Evolutionary conservation across 768 basidiomycete species (phyloP).

Genomic region (Mycena indigotica): DNA sequence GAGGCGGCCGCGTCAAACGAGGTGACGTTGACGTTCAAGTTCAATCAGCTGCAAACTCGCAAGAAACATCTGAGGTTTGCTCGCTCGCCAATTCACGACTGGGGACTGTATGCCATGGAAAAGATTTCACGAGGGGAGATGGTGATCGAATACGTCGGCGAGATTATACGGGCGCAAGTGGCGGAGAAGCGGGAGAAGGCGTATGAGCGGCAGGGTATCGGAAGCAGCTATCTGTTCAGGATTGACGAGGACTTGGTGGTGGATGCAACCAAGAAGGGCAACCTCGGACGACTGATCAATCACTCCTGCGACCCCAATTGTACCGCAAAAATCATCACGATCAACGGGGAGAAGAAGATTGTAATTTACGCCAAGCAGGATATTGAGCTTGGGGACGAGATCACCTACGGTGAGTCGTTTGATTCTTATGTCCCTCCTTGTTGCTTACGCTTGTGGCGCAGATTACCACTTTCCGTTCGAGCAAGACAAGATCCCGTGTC

Average conservation of each 20-base stretch:
- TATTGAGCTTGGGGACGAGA: constrained; percentile 96
- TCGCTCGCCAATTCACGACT: constrained; percentile 94
- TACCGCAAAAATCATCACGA: constrained; percentile 88
- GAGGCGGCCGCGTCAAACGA: constrained; percentile 66
- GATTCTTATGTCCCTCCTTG: background rate
- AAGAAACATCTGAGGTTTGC: constrained; percentile 98
- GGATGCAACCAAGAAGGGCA: constrained; percentile 98
- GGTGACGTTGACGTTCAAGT: constrained; percentile 72
- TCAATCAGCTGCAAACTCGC: constrained; percentile 96
- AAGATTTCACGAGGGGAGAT: constrained; percentile 91
- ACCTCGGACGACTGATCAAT: constrained; percentile 96
- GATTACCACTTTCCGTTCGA: constrained; percentile 99
- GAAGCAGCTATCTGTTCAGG: constrained; percentile 95
- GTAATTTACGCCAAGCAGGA: constrained; percentile 98
- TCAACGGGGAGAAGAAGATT: constrained; percentile 94
- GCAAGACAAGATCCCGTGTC: constrained; percentile 94
- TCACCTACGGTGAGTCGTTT: constrained; percentile 84
- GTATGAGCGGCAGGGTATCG: constrained; percentile 96
- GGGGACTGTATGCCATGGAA: constrained; percentile 98
- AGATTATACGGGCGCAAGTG: constrained; percentile 91
- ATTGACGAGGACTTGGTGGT: constrained; percentile 98
- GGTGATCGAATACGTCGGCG: constrained; percentile 99
- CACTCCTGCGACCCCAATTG: constrained; percentile 97
- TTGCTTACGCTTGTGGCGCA: constrained; percentile 30
- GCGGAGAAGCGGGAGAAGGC: constrained; percentile 97